Conservation (phyloP, 768 basidiomycete genomes). For the Kwoniella botswanensis region DNA sequence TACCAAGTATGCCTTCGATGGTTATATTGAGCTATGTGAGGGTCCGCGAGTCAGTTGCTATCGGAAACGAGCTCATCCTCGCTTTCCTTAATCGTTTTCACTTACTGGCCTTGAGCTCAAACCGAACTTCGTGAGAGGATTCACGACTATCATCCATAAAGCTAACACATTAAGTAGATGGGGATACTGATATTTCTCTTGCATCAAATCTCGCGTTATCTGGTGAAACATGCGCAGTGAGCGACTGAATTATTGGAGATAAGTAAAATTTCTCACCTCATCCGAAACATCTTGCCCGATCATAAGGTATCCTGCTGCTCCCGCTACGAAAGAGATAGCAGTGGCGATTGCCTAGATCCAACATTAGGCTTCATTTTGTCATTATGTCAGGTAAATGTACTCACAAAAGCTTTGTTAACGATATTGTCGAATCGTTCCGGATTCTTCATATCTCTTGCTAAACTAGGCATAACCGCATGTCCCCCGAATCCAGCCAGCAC, state of each 20-base stretch:
- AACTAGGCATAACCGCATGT: slow-evolving; percentile 86
- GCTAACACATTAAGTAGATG: slow-evolving; percentile 71
- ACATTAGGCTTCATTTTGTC: no score
- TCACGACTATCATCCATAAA: slow-evolving; percentile 75
- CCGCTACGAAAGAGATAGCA: slow-evolving; percentile 67
- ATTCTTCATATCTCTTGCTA: slow-evolving; percentile 86
- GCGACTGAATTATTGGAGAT: neutral
- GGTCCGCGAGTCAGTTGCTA: neutral
- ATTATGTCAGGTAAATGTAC: slow-evolving; percentile 45
- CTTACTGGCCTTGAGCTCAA: slow-evolving; percentile 78
- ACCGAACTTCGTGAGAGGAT: slow-evolving; percentile 74
- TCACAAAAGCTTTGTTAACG: slow-evolving; percentile 82
- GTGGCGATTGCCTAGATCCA: slow-evolving; percentile 66
- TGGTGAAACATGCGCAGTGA: slow-evolving; percentile 47
- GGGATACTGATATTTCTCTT: slow-evolving; percentile 68
- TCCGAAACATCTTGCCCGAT: slow-evolving; percentile 79
- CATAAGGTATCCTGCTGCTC: slow-evolving; percentile 87
- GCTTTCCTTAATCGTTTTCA: no score
- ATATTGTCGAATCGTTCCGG: slow-evolving; percentile 73
- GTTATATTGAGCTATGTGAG: slow-evolving; percentile 73
- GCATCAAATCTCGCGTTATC: slow-evolving; percentile 81
- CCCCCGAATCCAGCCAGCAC: slow-evolving; percentile 96
- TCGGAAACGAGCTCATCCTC: neutral
- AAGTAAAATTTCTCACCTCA: slow-evolving; percentile 64
- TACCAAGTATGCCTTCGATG: slow-evolving; percentile 75